Base-by-base conservation (phyloP, 2,329 filamentous ascomycete species). In the Penicillium rolfsii region DNA sequence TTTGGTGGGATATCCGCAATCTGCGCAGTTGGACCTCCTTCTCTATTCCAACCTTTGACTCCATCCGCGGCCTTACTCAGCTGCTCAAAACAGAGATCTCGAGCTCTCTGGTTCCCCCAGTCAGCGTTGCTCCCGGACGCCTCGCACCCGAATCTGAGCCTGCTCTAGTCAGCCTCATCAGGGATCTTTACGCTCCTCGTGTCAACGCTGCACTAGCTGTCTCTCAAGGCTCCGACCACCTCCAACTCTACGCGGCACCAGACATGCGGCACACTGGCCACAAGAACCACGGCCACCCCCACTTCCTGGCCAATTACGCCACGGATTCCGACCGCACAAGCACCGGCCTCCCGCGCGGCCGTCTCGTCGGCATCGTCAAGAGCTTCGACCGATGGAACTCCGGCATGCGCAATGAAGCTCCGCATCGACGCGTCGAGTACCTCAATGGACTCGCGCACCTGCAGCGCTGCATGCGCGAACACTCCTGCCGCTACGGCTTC, bases 1-100 rank as follows among this genome's bases (percentile, higher is more conserved):
- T 94, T 77, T 98, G 94, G 94, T 97, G 92, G 91, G 94, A 98
- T 72, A 85, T 96, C 60, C 90, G 94, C 68, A 94, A 96, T 74
- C 83, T 97, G 67, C 87, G 91, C 64, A 85, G 87, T 63, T 97
- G 94, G 94, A 85, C 85, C 55, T 85, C 87, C 68, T 97, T 97
- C 84, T 91, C 86, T 66, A 81, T 91, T 11, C 76, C 83, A 57
- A 87, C 88, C 59, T 88, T 97, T 73, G 83, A 89, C 67, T 82
- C 86, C 5, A 87, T 96, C 49, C 90, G 89, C 0, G 88, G 87
- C 35, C 88, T 95, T 26, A 84, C 88, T 6, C 82, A 85, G 24
- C 85, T 96, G 24, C 86, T 97, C 60, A 87, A 86, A 67, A 87
- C 90, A 67, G 84, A 88, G 4, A 83, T 94, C 30, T 73, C 79